Evolutionary conservation across 352 stramenopile species (phyloP).

Genomic region (Phytophthora sansomeana): DNA sequence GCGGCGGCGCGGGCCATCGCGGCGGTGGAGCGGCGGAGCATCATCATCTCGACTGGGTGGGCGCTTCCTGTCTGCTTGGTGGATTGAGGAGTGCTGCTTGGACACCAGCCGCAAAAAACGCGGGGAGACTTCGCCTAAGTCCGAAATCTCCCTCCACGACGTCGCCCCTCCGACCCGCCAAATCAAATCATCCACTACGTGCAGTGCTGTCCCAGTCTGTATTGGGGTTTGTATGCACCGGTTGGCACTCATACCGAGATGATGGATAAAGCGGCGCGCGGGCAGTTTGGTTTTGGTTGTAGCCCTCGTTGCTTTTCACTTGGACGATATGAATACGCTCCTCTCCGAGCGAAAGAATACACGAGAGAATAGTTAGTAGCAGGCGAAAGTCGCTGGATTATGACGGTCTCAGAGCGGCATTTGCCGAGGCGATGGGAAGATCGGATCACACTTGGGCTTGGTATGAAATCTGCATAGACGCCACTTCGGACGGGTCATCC

Average conservation of each 20-base stretch:
- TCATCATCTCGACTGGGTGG: conserved; percentile 43
- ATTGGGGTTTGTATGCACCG: not conserved
- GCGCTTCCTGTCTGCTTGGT: conserved; percentile 53
- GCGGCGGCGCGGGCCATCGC: conserved; percentile 46
- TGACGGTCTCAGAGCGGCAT: not conserved
- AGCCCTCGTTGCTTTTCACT: no score
- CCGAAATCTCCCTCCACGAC: conserved; percentile 28
- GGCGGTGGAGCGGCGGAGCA: conserved; percentile 67
- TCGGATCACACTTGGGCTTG: conserved; percentile 14
- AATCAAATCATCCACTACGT: conserved; percentile 33
- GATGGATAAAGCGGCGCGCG: conserved; percentile 20
- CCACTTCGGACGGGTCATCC: conserved; percentile 10
- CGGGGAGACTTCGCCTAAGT: conserved; percentile 27
- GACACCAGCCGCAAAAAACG: conserved; percentile 16
- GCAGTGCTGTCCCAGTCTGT: conserved; percentile 13
- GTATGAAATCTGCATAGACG: conserved; percentile 23
- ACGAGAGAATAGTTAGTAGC: not conserved
- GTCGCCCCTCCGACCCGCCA: conserved; percentile 20
- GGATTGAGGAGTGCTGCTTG: conserved; percentile 37
- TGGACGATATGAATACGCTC: no score
- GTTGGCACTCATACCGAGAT: conserved; percentile 14
- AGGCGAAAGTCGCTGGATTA: not conserved
- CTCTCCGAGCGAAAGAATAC: no score
- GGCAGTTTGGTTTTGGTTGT: not conserved
- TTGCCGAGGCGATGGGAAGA: conserved; percentile 29